These are phyloP conservation scores for Leccinum broughii DNA, from an alignment of 768 basidiomycete genomes.

Conservation along the genomic window DNA sequence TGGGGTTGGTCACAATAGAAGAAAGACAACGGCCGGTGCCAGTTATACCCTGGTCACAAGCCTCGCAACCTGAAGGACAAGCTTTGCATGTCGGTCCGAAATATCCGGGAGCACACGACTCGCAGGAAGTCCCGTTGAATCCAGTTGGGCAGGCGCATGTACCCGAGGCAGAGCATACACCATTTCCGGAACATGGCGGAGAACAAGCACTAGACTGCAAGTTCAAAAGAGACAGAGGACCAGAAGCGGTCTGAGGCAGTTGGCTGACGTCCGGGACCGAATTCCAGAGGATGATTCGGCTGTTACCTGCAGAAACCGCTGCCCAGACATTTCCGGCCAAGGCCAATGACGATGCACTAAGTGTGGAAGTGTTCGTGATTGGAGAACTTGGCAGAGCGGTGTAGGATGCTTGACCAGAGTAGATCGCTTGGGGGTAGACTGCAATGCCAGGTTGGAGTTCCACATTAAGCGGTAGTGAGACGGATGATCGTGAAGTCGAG, in stretches of 20 bases:
- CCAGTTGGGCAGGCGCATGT: constrained; percentile 72
- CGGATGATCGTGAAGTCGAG: constrained; percentile 43
- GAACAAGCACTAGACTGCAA: constrained; percentile 76
- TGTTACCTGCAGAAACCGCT: constrained; percentile 55
- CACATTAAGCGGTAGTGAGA: constrained; percentile 67
- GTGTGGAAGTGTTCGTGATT: constrained; percentile 44
- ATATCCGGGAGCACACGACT: constrained; percentile 70
- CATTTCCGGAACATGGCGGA: constrained; percentile 70
- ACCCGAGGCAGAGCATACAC: constrained; percentile 69
- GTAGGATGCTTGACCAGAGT: constrained; percentile 65
- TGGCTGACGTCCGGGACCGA: constrained; percentile 74
- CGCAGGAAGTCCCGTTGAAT: constrained; percentile 79
- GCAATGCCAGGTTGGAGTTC: constrained; percentile 66
- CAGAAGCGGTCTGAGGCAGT: constrained; percentile 51
- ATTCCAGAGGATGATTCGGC: constrained; percentile 74
- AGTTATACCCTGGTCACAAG: constrained; percentile 78
- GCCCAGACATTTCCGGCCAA: constrained; percentile 72
- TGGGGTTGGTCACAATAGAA: constrained; percentile 47
- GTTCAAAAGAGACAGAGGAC: constrained; percentile 60
- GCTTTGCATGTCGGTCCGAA: constrained; percentile 73
- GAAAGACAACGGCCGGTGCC: constrained; percentile 75
- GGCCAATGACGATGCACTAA: constrained; percentile 61
- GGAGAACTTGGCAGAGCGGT: constrained; percentile 54
- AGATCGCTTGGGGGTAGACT: constrained; percentile 61
- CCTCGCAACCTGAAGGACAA: constrained; percentile 66